Evolutionary conservation across 192 early-diverging fungal genomes (phyloP).

Genomic region (Coemansia asiatica): DNA sequence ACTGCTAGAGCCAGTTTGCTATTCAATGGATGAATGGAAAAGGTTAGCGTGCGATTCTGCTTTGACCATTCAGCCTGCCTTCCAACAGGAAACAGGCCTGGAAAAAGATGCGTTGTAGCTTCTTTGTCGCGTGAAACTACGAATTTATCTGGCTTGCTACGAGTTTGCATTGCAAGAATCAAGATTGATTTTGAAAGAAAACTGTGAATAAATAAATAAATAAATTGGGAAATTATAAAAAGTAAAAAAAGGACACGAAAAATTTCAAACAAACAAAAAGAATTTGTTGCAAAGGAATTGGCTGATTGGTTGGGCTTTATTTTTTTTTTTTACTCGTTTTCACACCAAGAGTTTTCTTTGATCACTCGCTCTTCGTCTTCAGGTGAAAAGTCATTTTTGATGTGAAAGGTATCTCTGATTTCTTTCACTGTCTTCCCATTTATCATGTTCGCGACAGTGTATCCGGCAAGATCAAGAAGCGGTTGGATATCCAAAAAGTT

Average conservation of each 20-base stretch:
- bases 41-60: constrained; percentile 43
- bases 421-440: constrained; percentile 84
- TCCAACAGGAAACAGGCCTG: constrained; percentile 31
- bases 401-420: constrained; percentile 70
- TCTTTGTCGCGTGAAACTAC: constrained; percentile 35
- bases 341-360: constrained; percentile 68
- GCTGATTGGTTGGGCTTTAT: background rate
- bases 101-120: constrained; percentile 11
- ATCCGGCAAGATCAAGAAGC: constrained; percentile 69
- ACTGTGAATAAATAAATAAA: background rate
- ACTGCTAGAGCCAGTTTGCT: constrained; percentile 27
- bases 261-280: background rate
- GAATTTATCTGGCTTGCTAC: constrained; percentile 21
- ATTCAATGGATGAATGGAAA: constrained; percentile 26
- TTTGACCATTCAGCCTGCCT: constrained; percentile 26
- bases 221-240: background rate
- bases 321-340: constrained; percentile 18
- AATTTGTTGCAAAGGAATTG: background rate
- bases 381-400: constrained; percentile 71
- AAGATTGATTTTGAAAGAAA: background rate
- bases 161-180: constrained; percentile 13
- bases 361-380: constrained; percentile 67
- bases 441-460: constrained; percentile 91
- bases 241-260: constrained; percentile 4
- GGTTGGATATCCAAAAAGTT: constrained; percentile 82